Base-by-base conservation (phyloP, 441 rosid species). In the Gossypium schwendimanii region DNA sequence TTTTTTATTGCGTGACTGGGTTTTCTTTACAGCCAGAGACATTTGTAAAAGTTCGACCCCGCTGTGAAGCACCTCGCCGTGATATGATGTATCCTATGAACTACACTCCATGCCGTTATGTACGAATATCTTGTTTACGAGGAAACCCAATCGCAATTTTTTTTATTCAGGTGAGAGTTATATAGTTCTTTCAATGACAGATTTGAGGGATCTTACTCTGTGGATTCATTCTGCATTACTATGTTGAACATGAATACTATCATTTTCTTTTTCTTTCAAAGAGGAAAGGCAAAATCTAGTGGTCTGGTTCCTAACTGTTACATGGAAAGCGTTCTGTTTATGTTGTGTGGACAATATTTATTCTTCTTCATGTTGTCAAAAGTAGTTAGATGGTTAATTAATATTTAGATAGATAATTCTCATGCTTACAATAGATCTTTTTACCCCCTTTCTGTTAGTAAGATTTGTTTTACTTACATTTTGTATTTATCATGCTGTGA, bases 1-100 rank as follows among this genome's bases (percentile, higher is more conserved):
- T 24, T 14, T n/a, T 65, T 66, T 66, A 47, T 49, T 3, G 58
- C 12, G 5, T 66, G 17, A 45, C 28, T 60, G 58, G 36, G 24
- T 68, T 71, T 59, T 76, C 73, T 78, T 82, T 68, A 74, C 87
- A 91, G 95, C 97, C 97, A 21, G 97, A 91, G 82, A 81, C 93
- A 76, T 89, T 91, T 83, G 85, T 86, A 63, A 91, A 84, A 80
- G 93, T 86, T 80, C 91, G 97, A 45, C 91, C 97, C 9, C 91
- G 95, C 20, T 91, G 95, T 80, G 97, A 91, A 85, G 97, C 95
- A 53, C 97, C 97, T 71, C 92, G 97, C 47, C 93, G 95, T 54
- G 95, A 91, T 79, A 84, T 91, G 91, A 83, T 84, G 75, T 91
- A 89, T 74, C 92, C 89, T 63, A 81, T 82, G 86, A 89, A 89